Evolutionary conservation across 2,329 filamentous ascomycete species (phyloP), one percentile per base, ranked within the genome.

Genomic region (Fusarium algeriense): DNA sequence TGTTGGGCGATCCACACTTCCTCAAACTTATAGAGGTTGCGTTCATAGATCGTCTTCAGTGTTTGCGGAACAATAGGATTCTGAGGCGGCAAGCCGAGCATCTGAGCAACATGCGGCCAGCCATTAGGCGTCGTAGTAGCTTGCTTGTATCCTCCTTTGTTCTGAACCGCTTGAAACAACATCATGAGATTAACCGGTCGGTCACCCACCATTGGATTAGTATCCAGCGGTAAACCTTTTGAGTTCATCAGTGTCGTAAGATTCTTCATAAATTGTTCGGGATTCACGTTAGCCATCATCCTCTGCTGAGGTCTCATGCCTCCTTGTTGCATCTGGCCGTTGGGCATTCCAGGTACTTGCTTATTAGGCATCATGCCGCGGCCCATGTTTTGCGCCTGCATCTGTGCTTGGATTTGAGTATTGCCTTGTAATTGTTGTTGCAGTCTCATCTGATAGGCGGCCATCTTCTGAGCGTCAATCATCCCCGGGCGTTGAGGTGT

Each of bases 361-460:
- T 85, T 87, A 76, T 88, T 86, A 4, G 82, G 81, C 83, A 89
- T 86, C 83, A 87, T 86, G 60, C 80, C 86, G 59, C 83, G 84
- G 23, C 82, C 84, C 80, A 82, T 81, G 32, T 69, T 75, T 64
- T 82, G 81, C 17, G 78, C 73, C 70, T 88, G 88, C 83, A 90
- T 85, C 64, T 89, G 86, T 17, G 83, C 81, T 58, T 80, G 80
- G 79, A 84, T 84, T 54, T 86, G 84, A 77, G 87, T 85, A 40
- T 84, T 85, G 13, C 81, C 80, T 67, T 92, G 90, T 43, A 92
- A 87, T 76, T 95, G 93, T 61, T 92, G 89, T 76, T 97, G 93
- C 56, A 97, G 81, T 67, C 93, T 92, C 89, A 97, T 92, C 74
- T 97, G 93, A 76, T 97, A 95, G 52, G 91, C 83, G 61, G 89